Evolutionary conservation across 1,284 basidiomycete species (phyloP), one percentile per base, ranked within the genome.

Genomic region (Cutaneotrichosporon sp.): DNA sequence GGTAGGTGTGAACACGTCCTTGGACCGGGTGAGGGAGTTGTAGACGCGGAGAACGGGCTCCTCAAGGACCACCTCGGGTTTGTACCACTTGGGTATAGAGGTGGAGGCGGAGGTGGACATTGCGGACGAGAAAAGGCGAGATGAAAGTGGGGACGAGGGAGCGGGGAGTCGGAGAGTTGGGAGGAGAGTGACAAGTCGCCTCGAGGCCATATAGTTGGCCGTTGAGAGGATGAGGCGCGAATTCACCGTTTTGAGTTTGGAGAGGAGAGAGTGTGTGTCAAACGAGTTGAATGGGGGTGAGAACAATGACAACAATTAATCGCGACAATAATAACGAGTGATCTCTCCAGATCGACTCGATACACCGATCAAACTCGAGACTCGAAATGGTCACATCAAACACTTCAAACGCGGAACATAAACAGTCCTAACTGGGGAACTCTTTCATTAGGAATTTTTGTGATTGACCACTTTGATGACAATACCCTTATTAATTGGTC

Each of bases 1-100:
- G 54, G 77, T 82, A 9, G 94, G 85, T 12, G 90, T 76, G 62
- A 98, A 97, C 55, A 87, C 86, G 57, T 83, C 88, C 84, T 98
- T 98, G 32, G 84, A 83, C 63, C 86, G 84, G 31, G 94, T 97
- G 62, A 98, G 78, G 41, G 93, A 94, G 76, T 98, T 99, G 79
- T 89, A 97, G 38, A 98, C 81, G 71, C 85, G 89, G 53, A 98
- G 71, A 12, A 73, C 68, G 1, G 80, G 80, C 48, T 75, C 72
- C 8, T 68, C 62, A 5, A 57, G 44, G 11, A 22, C 45, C 8
- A 60, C 62, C 1, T 43, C 46, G 0, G 76, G 77, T 11, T 52
- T 43, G 17, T 62, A 55, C 77, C 77, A 78, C 59, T 64, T 65
- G 17, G 74, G 74, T 56, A 66, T 65, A 27, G 61, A 47, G 10